Conservation (phyloP, 495 filamentous ascomycete species). For the Daldinia concentrica region DNA sequence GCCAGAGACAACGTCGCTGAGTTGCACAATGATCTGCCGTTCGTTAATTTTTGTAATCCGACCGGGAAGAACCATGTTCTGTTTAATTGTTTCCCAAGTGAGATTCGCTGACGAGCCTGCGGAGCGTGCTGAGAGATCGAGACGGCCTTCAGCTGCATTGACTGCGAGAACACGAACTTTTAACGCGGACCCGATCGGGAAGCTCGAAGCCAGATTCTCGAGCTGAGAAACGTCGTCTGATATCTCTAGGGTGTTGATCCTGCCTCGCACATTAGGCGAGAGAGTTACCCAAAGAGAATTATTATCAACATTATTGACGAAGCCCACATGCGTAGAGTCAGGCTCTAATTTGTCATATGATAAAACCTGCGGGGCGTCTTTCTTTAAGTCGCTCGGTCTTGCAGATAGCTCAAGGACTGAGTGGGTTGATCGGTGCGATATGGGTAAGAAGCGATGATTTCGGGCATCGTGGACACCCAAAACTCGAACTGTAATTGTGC, state of each 20-base stretch:
- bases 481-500: constrained; percentile 76
- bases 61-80: constrained; percentile 81
- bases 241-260: constrained; percentile 81
- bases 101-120: constrained; percentile 62
- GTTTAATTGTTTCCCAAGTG: constrained; percentile 71
- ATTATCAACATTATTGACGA: constrained; percentile 85
- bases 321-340: constrained; percentile 77
- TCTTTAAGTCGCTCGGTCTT: constrained; percentile 72
- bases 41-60: constrained; percentile 89
- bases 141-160: constrained; percentile 73
- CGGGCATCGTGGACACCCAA: constrained; percentile 89
- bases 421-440: constrained; percentile 81
- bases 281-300: constrained; percentile 88
- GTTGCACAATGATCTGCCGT: constrained; percentile 80
- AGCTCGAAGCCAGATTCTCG: constrained; percentile 78
- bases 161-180: constrained; percentile 78
- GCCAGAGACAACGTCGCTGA: constrained; percentile 78
- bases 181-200: constrained; percentile 87
- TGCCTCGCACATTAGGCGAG: constrained; percentile 87
- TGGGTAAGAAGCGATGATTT: constrained; percentile 90
- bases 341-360: constrained; percentile 76
- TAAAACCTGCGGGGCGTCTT: constrained; percentile 61
- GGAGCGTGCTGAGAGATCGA: constrained; percentile 82
- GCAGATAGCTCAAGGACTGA: constrained; percentile 90
- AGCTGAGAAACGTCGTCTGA: constrained; percentile 84